Evolutionary conservation across 441 rosid genomes (phyloP).

Genomic region (Erodium texanum): DNA sequence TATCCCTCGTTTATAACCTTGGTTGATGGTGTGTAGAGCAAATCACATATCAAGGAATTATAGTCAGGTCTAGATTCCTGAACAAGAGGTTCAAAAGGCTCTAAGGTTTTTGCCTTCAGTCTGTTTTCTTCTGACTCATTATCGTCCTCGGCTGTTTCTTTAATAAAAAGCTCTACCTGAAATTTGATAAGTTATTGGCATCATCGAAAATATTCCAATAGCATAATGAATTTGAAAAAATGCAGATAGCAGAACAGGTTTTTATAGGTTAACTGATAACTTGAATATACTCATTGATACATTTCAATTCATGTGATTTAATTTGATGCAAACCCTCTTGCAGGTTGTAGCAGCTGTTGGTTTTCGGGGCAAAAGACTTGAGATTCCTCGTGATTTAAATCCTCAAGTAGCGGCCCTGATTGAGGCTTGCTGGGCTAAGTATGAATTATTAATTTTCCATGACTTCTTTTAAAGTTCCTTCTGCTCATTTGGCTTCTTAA

Average conservation of each 20-base stretch:
- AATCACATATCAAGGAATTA: neutral
- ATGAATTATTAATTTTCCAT: conserved; percentile 6
- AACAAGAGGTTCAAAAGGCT: neutral
- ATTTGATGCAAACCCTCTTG: conserved; percentile 6
- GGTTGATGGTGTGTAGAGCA: no score
- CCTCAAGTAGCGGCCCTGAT: conserved; percentile 73
- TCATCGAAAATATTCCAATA: neutral
- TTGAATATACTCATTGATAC: neutral
- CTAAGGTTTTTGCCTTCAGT: neutral
- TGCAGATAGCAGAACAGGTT: neutral
- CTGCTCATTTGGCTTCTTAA: conserved; percentile 3
- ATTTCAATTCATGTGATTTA: neutral
- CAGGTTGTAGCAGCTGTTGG: conserved; percentile 99
- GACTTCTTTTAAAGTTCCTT: neutral
- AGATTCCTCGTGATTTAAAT: conserved; percentile 71
- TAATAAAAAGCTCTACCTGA: neutral
- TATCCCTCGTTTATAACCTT: no score
- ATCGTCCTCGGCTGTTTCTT: neutral
- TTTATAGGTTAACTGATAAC: neutral
- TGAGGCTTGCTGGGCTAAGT: conserved; percentile 92
- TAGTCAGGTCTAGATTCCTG: neutral
- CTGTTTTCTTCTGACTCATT: neutral
- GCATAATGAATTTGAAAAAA: no score
- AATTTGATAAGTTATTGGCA: neutral
- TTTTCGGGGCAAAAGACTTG: conserved; percentile 80